Evolutionary conservation across 164 flowering plant genomes (phyloP).

Genomic region (Malania oleifera): DNA sequence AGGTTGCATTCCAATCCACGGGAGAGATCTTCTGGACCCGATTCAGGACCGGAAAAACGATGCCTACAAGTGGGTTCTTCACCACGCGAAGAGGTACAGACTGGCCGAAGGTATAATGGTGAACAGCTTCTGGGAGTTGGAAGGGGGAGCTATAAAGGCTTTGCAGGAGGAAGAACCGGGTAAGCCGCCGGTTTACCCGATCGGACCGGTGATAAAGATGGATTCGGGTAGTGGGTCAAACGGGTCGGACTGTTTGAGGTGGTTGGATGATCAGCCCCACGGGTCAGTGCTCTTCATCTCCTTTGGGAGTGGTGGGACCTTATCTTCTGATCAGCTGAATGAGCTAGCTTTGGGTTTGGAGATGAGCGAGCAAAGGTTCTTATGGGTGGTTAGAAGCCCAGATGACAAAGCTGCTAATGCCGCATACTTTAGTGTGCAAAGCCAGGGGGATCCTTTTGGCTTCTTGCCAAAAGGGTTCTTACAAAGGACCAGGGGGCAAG

Average conservation of each 20-base stretch:
- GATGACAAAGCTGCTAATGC: conserved; percentile 23
- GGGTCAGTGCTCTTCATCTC: conserved; percentile 55
- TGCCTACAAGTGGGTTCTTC: conserved; percentile 37
- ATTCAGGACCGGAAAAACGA: conserved; percentile 43
- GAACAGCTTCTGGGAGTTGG: conserved; percentile 47
- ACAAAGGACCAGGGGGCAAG: conserved; percentile 36
- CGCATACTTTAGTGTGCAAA: conserved; percentile 24
- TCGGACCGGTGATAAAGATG: conserved; percentile 52
- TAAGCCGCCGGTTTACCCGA: conserved; percentile 42
- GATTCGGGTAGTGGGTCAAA: conserved; percentile 12
- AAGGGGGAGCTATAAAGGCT: conserved; percentile 31
- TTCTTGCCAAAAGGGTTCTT: conserved; percentile 47
- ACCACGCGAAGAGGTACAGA: conserved; percentile 24
- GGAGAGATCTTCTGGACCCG: conserved; percentile 43
- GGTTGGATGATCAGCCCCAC: conserved; percentile 62
- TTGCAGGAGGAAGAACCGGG: conserved; percentile 23
- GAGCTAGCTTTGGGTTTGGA: conserved; percentile 65
- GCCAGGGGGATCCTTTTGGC: conserved; percentile 26
- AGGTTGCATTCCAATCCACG: conserved; percentile 51
- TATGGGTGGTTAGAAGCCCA: conserved; percentile 59
- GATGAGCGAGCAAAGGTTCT: conserved; percentile 51
- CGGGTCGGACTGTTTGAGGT: conserved; percentile 26
- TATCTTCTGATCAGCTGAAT: conserved; percentile 32
- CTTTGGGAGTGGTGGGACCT: conserved; percentile 77
- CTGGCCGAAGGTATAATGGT: conserved; percentile 48